Conservation (phyloP, 2,329 filamentous ascomycete genomes). For the Fusarium sp. region DNA sequence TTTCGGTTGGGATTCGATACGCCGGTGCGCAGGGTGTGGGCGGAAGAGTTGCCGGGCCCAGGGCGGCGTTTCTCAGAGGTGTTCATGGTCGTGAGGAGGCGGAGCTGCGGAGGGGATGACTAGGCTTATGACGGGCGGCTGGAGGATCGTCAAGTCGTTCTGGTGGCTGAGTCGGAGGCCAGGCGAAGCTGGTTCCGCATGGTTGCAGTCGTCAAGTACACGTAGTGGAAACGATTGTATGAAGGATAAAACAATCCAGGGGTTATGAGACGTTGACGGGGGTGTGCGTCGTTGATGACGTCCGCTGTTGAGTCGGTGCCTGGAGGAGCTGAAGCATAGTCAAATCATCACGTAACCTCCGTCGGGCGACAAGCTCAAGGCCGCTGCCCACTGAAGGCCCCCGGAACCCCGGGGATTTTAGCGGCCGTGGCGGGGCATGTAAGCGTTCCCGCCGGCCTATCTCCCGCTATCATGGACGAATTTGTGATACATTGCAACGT, state of each 20-base stretch:
- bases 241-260: neutral
- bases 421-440: conserved; percentile 23
- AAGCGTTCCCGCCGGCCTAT: neutral
- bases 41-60: conserved; percentile 42
- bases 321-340: conserved; percentile 13
- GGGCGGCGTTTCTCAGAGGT: conserved; percentile 59
- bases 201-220: conserved; percentile 40
- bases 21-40: conserved; percentile 33
- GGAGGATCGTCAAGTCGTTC: conserved; percentile 43
- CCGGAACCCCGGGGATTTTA: conserved; percentile 21
- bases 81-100: conserved; percentile 49
- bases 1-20: conserved; percentile 47
- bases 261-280: neutral
- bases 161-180: conserved; percentile 41
- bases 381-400: conserved; percentile 31
- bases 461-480: neutral
- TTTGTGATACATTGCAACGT: neutral
- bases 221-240: conserved; percentile 7
- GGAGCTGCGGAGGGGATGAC: conserved; percentile 13
- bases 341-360: neutral
- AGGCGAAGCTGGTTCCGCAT: conserved; percentile 48
- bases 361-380: conserved; percentile 8
- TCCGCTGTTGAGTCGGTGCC: conserved; percentile 32
- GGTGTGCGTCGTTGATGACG: conserved; percentile 21
- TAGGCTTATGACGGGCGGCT: conserved; percentile 5